Evolutionary conservation across 768 basidiomycete species (phyloP).

Genomic region (Hemileccinum impolitum): DNA sequence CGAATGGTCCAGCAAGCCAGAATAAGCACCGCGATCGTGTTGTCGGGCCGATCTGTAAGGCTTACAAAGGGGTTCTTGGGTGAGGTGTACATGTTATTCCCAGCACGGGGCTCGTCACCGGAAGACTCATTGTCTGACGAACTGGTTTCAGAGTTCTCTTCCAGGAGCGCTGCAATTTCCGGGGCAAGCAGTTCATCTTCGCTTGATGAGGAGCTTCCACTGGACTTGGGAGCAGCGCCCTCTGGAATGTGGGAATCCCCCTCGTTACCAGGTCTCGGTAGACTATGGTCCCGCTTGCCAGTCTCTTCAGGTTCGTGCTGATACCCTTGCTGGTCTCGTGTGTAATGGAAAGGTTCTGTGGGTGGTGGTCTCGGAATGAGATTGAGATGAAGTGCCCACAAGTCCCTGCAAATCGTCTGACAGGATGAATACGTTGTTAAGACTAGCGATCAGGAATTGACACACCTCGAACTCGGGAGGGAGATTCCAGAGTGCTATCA

Average conservation of each 20-base stretch:
- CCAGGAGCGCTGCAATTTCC: conserved; percentile 39
- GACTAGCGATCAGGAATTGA: background rate
- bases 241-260: conserved; percentile 5
- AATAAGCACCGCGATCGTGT: conserved; percentile 64
- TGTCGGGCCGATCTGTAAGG: conserved; percentile 39
- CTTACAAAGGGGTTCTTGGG: conserved; percentile 20
- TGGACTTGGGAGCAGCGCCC: conserved; percentile 8
- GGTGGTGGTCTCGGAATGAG: conserved; percentile 57
- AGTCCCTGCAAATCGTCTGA: conserved; percentile 70
- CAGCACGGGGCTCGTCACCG: conserved; percentile 11
- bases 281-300: background rate
- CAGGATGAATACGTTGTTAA: conserved; percentile 5
- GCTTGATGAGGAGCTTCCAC: conserved; percentile 11
- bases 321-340: conserved; percentile 36
- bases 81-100: conserved; percentile 3
- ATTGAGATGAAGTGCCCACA: conserved; percentile 76
- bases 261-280: conserved; percentile 18
- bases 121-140: conserved; percentile 28
- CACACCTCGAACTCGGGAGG: conserved; percentile 78
- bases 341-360: conserved; percentile 54
- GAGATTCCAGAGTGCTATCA: conserved; percentile 63
- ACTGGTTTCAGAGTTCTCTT: conserved; percentile 36
- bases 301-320: conserved; percentile 9
- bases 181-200: conserved; percentile 29
- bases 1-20: conserved; percentile 79